Evolutionary conservation across 2,329 filamentous ascomycete species (phyloP).

Genomic region (Zasmidium angulare): DNA sequence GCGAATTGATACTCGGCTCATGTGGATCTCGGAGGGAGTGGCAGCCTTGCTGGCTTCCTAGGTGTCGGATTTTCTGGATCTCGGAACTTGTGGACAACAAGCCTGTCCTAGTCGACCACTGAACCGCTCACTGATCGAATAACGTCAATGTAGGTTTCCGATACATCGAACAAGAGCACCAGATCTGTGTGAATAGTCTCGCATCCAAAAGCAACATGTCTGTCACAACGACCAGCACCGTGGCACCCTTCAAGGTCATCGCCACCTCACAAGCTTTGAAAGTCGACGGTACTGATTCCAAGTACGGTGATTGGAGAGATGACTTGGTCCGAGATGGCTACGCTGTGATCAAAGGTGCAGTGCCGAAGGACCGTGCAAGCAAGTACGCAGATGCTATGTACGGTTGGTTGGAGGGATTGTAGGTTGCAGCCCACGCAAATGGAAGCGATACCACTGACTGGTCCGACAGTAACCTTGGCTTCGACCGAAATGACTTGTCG

Average conservation of each 20-base stretch:
- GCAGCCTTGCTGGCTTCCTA: neutral
- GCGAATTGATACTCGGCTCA: neutral
- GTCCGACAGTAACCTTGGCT: constrained; percentile 35
- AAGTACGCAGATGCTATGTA: constrained; percentile 35
- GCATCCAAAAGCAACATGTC: constrained; percentile 14
- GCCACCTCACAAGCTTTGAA: constrained; percentile 13
- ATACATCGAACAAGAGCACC: no score
- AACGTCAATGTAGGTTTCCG: no score
- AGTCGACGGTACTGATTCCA: constrained; percentile 22
- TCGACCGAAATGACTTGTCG: constrained; percentile 36
- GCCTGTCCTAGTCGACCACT: neutral
- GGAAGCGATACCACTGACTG: constrained; percentile 13
- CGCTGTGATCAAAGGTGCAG: constrained; percentile 48
- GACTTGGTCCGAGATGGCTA: constrained; percentile 43
- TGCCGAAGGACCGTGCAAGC: constrained; percentile 43
- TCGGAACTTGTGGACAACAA: neutral
- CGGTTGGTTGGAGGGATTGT: constrained; percentile 37
- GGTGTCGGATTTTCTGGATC: no score
- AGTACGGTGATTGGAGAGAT: constrained; percentile 37
- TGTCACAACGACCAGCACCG: constrained; percentile 19
- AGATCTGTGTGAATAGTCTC: no score
- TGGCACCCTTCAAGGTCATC: constrained; percentile 3
- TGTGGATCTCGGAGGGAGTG: neutral
- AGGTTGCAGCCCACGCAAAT: constrained; percentile 20
- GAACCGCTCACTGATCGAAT: no score